Percentiles rank a stretch among this genome's conserved stretches.
These are phyloP conservation scores for Naganishia sp. DNA, from an alignment of 1,284 basidiomycete genomes.

Conservation along the genomic window DNA sequence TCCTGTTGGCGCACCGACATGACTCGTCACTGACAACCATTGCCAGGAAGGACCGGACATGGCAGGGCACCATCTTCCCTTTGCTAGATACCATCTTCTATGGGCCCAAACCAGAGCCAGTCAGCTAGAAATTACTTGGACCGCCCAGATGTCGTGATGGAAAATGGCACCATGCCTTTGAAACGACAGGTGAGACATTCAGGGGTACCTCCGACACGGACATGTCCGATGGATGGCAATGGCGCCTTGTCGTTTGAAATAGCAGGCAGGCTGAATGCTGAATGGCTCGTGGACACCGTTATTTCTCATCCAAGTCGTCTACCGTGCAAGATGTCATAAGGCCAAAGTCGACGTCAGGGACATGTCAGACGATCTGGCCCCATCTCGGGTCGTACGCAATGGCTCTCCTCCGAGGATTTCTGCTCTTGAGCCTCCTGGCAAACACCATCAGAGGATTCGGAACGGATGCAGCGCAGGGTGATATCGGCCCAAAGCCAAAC, in stretches of 20 bases:
- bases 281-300: neutral
- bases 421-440: no score
- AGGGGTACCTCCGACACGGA: neutral
- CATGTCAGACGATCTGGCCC: no score
- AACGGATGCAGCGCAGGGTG: neutral
- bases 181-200: constrained; percentile 7
- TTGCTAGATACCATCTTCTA: no score
- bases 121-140: neutral
- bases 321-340: no score
- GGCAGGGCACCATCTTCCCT: no score
- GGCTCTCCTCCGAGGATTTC: no score
- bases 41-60: no score
- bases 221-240: constrained; percentile 22
- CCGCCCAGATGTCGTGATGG: neutral
- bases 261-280: no score
- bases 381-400: no score
- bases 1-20: neutral
- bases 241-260: constrained; percentile 31
- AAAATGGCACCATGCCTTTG: constrained; percentile 1
- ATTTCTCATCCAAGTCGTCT: no score
- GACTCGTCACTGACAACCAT: neutral
- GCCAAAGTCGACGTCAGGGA: no score
- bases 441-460: neutral
- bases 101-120: neutral
- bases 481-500: constrained; percentile 35